Percentiles rank a stretch among this genome's conserved stretches.
These are phyloP conservation scores for Puccinia hordei DNA, from an alignment of 1,284 basidiomycete genomes.

Conservation along the genomic window DNA sequence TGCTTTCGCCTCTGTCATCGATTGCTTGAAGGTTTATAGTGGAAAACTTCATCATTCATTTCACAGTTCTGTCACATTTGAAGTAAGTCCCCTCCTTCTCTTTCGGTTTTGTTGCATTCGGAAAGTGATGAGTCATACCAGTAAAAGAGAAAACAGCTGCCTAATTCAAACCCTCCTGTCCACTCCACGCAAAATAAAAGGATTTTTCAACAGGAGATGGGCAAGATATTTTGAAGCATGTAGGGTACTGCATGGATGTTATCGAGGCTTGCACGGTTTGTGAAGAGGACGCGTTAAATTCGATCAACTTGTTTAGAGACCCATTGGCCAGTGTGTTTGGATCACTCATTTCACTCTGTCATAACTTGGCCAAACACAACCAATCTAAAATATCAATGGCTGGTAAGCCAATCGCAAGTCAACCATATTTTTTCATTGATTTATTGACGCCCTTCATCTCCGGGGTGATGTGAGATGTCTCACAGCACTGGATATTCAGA, in stretches of 20 bases:
- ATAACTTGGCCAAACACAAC: conserved; percentile 21
- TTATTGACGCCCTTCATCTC: not conserved
- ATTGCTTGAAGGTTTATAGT: conserved; percentile 15
- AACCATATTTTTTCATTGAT: not conserved
- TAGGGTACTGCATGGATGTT: conserved; percentile 36
- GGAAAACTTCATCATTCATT: conserved; percentile 1
- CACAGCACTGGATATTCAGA: conserved; percentile 30
- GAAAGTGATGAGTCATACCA: not conserved
- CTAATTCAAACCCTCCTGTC: not conserved
- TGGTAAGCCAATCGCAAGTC: not conserved
- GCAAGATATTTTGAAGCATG: conserved; percentile 1
- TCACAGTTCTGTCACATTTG: not conserved
- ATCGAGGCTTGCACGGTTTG: conserved; percentile 42
- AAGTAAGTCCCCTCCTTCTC: not conserved
- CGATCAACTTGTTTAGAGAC: conserved; percentile 1
- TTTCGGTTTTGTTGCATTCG: not conserved
- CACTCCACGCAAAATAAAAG: not conserved
- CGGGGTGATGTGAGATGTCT: not conserved
- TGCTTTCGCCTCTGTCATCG: conserved; percentile 21
- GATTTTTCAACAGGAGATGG: conserved; percentile 16
- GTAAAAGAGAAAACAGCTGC: not conserved
- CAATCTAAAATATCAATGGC: conserved; percentile 1
- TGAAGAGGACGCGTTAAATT: conserved; percentile 41
- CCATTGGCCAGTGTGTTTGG: conserved; percentile 18
- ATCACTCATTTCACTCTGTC: conserved; percentile 30